Base-by-base conservation (phyloP, 495 filamentous ascomycete species). In the Xylaria scruposa region DNA sequence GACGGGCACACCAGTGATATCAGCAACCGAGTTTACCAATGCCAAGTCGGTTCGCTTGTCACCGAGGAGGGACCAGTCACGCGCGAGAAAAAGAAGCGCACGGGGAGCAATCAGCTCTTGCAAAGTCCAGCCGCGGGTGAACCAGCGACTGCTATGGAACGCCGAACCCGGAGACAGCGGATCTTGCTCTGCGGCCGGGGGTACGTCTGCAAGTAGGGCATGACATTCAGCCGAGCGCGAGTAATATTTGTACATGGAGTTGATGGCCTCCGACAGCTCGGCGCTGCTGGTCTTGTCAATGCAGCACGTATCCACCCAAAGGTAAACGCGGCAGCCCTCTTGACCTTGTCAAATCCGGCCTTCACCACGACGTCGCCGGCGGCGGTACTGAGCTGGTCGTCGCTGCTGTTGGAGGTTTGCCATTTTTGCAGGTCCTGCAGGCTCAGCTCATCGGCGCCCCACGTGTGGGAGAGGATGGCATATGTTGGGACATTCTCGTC, bases 391-490 rank as follows among this genome's bases (percentile, higher is more conserved):
- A 3, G 0, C 24, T 26, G 51, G 9, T 9, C 21, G 21, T 54
- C 21, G 24, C 9, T 15, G 51, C 6, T 29, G 46, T 26, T 49
- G 24, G 3, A 26, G 5, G 31, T 60, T 29, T 73, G 60, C 24
- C 46, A 56, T 59, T 42, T 38, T 3, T 59, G 8, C 40, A 72
- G 70, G 21, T 80, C 75, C 26, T 78, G 62, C 51, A 76, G 79
- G 31, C 77, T 76, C 13, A 86, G 62, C 73, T 86, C 84, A 1
- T 80, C 78, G 2, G 72, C 49, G 8, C 74, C 77, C 83, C 83
- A 85, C 5, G 74, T 79, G 71, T 86, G 84, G 3, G 84, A 85
- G 24, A 85, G 72, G 47, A 83, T 85, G 46, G 83, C 83, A 63
- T 85, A 85, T 19, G 29, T 15, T 1, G 82, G 83, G n/a, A 77